Conservation (phyloP, 1,284 basidiomycete genomes). For the Fereydounia khargensis region DNA sequence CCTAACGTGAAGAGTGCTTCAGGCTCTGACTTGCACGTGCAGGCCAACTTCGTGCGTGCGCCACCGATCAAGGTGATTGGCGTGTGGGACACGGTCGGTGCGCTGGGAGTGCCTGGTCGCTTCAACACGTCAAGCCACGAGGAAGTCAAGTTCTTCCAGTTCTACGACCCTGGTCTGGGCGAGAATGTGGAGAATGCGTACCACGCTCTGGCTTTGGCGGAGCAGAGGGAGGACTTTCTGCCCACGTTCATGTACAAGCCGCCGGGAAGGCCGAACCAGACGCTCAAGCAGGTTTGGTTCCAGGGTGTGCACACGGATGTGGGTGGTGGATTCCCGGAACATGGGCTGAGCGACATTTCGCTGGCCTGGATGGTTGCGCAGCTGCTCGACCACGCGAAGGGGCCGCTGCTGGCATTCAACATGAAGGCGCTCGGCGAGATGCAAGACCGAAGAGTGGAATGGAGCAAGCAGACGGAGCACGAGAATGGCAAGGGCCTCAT, state of each 20-base stretch:
- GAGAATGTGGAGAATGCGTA: constrained; percentile 45
- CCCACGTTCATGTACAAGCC: constrained; percentile 46
- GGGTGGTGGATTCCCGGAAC: constrained; percentile 45
- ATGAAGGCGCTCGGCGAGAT: constrained; percentile 11
- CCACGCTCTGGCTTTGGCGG: constrained; percentile 47
- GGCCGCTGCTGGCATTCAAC: constrained; percentile 36
- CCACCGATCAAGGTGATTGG: constrained; percentile 39
- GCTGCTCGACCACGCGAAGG: constrained; percentile 27
- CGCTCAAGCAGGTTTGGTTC: constrained; percentile 53
- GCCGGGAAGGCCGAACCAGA: constrained; percentile 23
- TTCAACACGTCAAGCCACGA: constrained; percentile 30
- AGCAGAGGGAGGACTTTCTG: constrained; percentile 49
- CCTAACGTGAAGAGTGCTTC: too few relatives aligned
- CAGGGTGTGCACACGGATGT: constrained; percentile 48
- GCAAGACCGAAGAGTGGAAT: constrained; percentile 27
- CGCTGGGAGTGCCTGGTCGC: constrained; percentile 29
- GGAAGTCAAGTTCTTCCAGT: constrained; percentile 36
- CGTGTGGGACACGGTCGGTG: constrained; percentile 40
- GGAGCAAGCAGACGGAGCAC: constrained; percentile 34
- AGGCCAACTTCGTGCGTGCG: constrained; percentile 6
- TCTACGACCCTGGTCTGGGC: constrained; percentile 50
- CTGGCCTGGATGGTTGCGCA: constrained; percentile 52
- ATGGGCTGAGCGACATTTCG: constrained; percentile 46
- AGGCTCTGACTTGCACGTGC: too few relatives aligned
- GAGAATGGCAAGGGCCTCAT: constrained; percentile 8